phyloP scores from a whole-genome alignment of 2,329 filamentous ascomycete genomes.

The Sarocladiaceae sp. region DNA sequence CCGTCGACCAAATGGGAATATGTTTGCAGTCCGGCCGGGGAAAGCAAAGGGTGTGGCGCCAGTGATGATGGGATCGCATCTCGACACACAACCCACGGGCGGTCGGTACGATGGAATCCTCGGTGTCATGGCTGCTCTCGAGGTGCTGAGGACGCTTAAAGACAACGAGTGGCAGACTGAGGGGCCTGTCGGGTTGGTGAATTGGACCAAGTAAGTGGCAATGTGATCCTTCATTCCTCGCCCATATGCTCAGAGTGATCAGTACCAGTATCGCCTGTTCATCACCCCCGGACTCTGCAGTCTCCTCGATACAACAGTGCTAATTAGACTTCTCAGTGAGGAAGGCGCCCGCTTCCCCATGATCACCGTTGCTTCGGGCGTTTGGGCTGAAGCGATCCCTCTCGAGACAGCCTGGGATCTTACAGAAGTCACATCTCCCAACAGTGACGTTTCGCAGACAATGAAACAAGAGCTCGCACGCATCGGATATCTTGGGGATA shows the following conservation, averaged over 20 bases:
- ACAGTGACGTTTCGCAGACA: conserved; percentile 11
- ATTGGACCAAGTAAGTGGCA: conserved; percentile 59
- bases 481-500: conserved; percentile 60
- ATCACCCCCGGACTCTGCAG: too few relatives aligned
- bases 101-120: conserved; percentile 70
- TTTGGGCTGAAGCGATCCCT: conserved; percentile 63
- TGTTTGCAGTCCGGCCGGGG: conserved; percentile 62
- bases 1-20: conserved; percentile 73
- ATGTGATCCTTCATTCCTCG: conserved; percentile 33
- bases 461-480: conserved; percentile 47
- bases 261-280: too few relatives aligned
- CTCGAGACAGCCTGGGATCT: conserved; percentile 54
- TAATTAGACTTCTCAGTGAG: conserved; percentile 43
- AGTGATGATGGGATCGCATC: conserved; percentile 62
- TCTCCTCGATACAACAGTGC: too few relatives aligned
- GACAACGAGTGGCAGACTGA: conserved; percentile 62
- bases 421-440: conserved; percentile 42
- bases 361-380: conserved; percentile 64
- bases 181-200: conserved; percentile 64
- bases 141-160: conserved; percentile 60
- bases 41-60: conserved; percentile 48
- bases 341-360: conserved; percentile 72
- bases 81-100: conserved; percentile 56
- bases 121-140: conserved; percentile 65
- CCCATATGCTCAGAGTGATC: too few relatives aligned